Percentiles rank a stretch among this genome's conserved stretches.
phyloP scores from a whole-genome alignment of 768 basidiomycete species.

The Hydnomerulius pinastri region DNA sequence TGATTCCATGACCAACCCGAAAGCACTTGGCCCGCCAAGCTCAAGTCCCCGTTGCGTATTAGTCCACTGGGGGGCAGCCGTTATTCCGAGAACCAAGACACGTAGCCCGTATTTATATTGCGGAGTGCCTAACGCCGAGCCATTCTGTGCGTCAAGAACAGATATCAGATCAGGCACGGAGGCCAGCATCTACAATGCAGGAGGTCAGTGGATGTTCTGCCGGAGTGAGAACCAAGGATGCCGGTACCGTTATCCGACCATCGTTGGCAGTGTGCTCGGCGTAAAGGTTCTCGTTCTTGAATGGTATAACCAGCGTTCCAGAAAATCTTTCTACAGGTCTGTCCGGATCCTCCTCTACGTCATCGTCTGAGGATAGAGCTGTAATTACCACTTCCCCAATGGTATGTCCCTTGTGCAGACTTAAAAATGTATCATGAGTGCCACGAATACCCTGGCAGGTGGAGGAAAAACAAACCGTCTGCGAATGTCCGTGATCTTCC shows the following conservation, averaged over 20 bases:
- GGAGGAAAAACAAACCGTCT: conserved; percentile 25
- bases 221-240: neutral
- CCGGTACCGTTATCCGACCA: conserved; percentile 22
- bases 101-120: conserved; percentile 62
- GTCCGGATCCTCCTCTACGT: conserved; percentile 26
- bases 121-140: conserved; percentile 61
- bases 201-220: neutral
- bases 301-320: conserved; percentile 49
- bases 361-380: conserved; percentile 28
- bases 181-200: conserved; percentile 42
- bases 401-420: conserved; percentile 40
- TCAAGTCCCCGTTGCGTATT: conserved; percentile 48
- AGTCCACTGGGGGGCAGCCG: conserved; percentile 58
- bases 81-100: conserved; percentile 51
- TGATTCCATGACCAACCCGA: conserved; percentile 41
- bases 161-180: conserved; percentile 68
- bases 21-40: conserved; percentile 54
- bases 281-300: conserved; percentile 64
- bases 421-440: conserved; percentile 1
- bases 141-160: conserved; percentile 63
- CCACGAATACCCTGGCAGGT: neutral
- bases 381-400: conserved; percentile 39
- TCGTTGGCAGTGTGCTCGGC: conserved; percentile 42
- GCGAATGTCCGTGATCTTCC: conserved; percentile 59
- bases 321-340: conserved; percentile 21